Evolutionary conservation across 441 rosid genomes (phyloP).

Genomic region (Arabidopsis hybrid): DNA sequence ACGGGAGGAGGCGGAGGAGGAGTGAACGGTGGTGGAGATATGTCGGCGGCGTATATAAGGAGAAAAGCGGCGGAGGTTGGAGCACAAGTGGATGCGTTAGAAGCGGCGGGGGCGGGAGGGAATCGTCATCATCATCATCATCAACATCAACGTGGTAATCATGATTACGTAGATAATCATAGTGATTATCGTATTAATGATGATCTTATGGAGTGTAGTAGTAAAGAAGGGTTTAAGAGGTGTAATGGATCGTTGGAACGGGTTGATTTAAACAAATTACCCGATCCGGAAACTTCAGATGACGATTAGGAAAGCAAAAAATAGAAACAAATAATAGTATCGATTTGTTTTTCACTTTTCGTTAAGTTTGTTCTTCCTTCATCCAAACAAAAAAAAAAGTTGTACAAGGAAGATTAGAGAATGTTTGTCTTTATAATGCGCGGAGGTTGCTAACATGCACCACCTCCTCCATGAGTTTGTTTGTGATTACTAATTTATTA

Average conservation of each 20-base stretch:
- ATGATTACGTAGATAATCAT: conserved; percentile 36
- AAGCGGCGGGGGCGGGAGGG: conserved; percentile 52
- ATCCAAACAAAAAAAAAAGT: not conserved
- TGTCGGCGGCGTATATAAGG: conserved; percentile 81
- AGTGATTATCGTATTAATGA: conserved; percentile 33
- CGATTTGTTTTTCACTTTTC: not conserved
- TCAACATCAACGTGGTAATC: conserved; percentile 36
- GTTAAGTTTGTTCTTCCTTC: not conserved
- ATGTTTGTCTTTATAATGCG: conserved; percentile 51
- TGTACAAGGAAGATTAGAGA: conserved; percentile 38
- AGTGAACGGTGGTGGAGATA: conserved; percentile 46
- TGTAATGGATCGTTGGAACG: conserved; percentile 51
- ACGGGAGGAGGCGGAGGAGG: conserved; percentile 20
- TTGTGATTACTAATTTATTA: conserved; percentile 55
- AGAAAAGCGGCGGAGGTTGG: conserved; percentile 91
- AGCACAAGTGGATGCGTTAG: conserved; percentile 77
- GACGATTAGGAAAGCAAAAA: conserved; percentile 39
- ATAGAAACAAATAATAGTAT: not conserved
- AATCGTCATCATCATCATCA: conserved; percentile 36
- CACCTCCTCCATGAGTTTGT: conserved; percentile 77
- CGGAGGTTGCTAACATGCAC: conserved; percentile 73
- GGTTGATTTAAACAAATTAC: conserved; percentile 77
- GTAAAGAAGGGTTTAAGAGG: conserved; percentile 43
- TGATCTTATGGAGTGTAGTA: conserved; percentile 37
- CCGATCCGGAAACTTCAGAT: conserved; percentile 68